These are phyloP conservation scores for Malassezia sp. DNA, from an alignment of 1,284 basidiomycete species.

Conservation along the genomic window DNA sequence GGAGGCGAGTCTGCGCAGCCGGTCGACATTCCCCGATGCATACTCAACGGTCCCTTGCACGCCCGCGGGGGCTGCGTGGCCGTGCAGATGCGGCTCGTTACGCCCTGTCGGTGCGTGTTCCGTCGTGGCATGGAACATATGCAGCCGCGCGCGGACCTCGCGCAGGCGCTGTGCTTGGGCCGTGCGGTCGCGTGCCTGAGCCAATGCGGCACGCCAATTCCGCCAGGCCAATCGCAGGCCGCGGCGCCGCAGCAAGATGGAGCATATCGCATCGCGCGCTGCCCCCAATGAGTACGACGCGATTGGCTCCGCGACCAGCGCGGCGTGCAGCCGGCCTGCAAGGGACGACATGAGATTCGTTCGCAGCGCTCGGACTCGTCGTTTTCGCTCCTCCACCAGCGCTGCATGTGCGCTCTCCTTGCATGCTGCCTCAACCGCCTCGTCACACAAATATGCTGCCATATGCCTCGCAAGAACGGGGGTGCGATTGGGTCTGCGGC, in stretches of 20 bases:
- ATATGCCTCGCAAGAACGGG: neutral
- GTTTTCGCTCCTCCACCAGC: slow-evolving; percentile 1
- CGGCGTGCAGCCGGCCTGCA: neutral
- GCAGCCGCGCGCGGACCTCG: slow-evolving; percentile 6
- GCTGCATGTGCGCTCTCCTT: neutral
- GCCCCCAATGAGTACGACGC: neutral
- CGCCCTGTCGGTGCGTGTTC: neutral
- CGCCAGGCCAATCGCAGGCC: neutral
- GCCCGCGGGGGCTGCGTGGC: too few relatives aligned
- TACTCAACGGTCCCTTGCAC: too few relatives aligned
- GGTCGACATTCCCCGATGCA: too few relatives aligned
- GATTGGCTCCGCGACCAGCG: neutral
- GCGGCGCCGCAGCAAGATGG: neutral
- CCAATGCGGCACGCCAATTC: slow-evolving; percentile 2
- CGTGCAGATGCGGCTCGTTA: too few relatives aligned
- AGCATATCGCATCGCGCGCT: neutral
- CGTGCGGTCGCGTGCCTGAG: slow-evolving; percentile 2
- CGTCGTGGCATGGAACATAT: neutral
- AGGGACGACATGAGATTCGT: neutral
- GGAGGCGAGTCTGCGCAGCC: too few relatives aligned
- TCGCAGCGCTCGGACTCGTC: neutral
- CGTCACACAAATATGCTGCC: neutral
- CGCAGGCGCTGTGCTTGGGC: slow-evolving; percentile 8
- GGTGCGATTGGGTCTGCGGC: too few relatives aligned
- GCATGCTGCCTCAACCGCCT: neutral